Evolutionary conservation across 2,329 filamentous ascomycete genomes (phyloP), one percentile per base, ranked within the genome.

Genomic region (Colletotrichum noveboracense): DNA sequence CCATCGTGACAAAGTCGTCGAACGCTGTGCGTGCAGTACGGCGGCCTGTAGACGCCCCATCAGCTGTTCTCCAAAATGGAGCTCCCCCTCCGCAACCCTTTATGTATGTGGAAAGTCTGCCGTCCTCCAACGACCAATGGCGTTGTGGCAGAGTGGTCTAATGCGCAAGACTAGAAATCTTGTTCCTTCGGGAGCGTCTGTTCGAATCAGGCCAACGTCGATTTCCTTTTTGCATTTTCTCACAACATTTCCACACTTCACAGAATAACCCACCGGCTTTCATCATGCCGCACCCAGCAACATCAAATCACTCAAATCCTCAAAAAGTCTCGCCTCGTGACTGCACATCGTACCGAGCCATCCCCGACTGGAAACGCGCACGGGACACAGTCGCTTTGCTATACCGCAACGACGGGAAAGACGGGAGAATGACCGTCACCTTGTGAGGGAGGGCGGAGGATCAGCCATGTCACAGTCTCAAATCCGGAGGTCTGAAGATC

Each of bases 81-180:
- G 18, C 2, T 8, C 18, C 38, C 38, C 18, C 8, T 10, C 38
- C n/a, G n/a, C n/a, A n/a, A n/a, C n/a, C n/a, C n/a, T n/a, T n/a
- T n/a, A n/a, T n/a, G n/a, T n/a, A n/a, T n/a, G n/a, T n/a, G n/a
- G n/a, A n/a, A n/a, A n/a, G n/a, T n/a, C n/a, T n/a, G n/a, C n/a
- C n/a, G n/a, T n/a, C n/a, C n/a, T n/a, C n/a, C n/a, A 36, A 66
- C 36, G 21, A 21, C n/a, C n/a, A 48, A 48, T n/a, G 70, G 70
- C 70, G 70, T 71, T 56, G 70, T 71, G 70, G 70, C 70, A 71
- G 70, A 71, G 62, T 71, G 70, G 70, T 71, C 70, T 71, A 71
- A 71, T 71, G 70, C 70, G 70, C 70, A 71, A 60, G 70, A 71
- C 70, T 71, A 71, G 70, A 71, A 71, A 71, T 71, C 70, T 60